Conservation (phyloP, 805 yeast genomes). For the Monosporozyma yasuniensis region DNA sequence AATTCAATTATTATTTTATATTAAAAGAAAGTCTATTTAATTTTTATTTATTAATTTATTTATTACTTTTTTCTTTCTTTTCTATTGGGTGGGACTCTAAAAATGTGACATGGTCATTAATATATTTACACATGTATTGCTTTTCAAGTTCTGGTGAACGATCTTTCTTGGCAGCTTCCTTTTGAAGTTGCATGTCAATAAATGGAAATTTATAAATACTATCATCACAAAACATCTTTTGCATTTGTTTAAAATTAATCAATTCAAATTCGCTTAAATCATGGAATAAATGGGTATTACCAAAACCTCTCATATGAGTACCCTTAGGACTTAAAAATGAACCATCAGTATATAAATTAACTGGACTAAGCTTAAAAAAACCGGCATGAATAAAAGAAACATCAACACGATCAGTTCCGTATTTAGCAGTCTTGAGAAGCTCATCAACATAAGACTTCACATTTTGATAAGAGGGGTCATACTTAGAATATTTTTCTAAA, state of each 20-base stretch:
- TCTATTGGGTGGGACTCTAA: constrained; percentile 7
- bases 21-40: neutral
- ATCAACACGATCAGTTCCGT: constrained; percentile 9
- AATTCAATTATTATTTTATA: neutral
- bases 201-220: constrained; percentile 11
- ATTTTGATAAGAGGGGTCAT: constrained; percentile 4
- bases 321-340: constrained; percentile 14
- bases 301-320: constrained; percentile 21
- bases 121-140: constrained; percentile 14
- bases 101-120: constrained; percentile 11
- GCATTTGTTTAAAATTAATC: constrained; percentile 12
- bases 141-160: neutral
- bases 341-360: constrained; percentile 13
- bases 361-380: constrained; percentile 32
- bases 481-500: constrained; percentile 6
- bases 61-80: neutral
- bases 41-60: neutral
- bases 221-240: constrained; percentile 14
- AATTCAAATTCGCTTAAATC: constrained; percentile 23
- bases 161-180: neutral
- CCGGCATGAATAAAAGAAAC: constrained; percentile 33
- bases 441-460: neutral
- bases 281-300: constrained; percentile 6
- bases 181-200: constrained; percentile 4
- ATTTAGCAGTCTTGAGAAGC: neutral